These are phyloP conservation scores for Dentipellis fragilis DNA, from an alignment of 768 basidiomycete species.

Conservation along the genomic window DNA sequence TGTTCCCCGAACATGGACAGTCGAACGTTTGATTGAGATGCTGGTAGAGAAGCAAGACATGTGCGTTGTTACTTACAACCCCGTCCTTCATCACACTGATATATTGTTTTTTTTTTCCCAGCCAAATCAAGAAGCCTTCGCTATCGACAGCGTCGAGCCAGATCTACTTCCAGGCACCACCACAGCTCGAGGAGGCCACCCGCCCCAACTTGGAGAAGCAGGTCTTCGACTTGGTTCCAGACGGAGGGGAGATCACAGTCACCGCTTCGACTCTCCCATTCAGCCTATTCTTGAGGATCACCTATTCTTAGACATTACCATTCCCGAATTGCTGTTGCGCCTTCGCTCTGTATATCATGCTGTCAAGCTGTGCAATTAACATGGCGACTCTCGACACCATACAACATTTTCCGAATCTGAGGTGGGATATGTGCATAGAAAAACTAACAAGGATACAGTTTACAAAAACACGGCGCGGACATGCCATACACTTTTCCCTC, in stretches of 20 bases:
- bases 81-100: neutral
- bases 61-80: constrained; percentile 47
- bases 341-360: neutral
- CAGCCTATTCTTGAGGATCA: constrained; percentile 60
- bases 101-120: constrained; percentile 20
- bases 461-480: neutral
- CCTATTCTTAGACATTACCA: constrained; percentile 30
- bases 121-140: constrained; percentile 96
- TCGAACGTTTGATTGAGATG: constrained; percentile 84
- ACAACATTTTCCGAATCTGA: neutral
- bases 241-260: constrained; percentile 75
- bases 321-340: too few relatives aligned
- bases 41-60: constrained; percentile 83
- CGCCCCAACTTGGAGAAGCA: constrained; percentile 86
- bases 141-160: constrained; percentile 66
- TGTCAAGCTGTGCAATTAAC: neutral
- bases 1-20: constrained; percentile 62
- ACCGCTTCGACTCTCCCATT: constrained; percentile 89
- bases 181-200: constrained; percentile 81
- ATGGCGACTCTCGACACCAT: neutral
- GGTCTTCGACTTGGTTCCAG: constrained; percentile 68
- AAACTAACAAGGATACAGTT: neutral
- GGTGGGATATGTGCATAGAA: neutral
- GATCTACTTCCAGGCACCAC: constrained; percentile 91
- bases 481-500: neutral